A percentile compares a stretch with the other conserved stretches of the same genome.
phyloP scores from a whole-genome alignment of 768 basidiomycete genomes.

The Crepidotus variabilis region DNA sequence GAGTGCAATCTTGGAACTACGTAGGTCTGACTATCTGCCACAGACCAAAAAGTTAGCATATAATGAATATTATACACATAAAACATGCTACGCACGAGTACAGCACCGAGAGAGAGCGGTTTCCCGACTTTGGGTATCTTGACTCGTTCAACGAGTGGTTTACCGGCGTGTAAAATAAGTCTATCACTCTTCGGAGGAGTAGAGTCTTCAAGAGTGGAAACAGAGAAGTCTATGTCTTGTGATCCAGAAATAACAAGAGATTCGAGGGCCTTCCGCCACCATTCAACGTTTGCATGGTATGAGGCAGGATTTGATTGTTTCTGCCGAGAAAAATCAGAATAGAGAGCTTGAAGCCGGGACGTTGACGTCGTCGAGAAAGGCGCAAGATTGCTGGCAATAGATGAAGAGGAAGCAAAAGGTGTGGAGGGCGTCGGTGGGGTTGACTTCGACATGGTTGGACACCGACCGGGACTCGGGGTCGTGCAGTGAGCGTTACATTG shows the following conservation, averaged over 20 bases:
- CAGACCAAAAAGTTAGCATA: conserved; percentile 24
- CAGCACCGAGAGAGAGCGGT: conserved; percentile 66
- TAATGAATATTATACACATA: not conserved
- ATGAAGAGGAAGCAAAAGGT: conserved; percentile 10
- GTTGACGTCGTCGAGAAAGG: conserved; percentile 46
- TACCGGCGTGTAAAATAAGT: conserved; percentile 56
- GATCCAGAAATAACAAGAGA: conserved; percentile 55
- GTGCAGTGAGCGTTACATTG: not conserved
- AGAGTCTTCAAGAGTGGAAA: not conserved
- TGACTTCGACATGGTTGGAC: conserved; percentile 11
- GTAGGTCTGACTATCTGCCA: conserved; percentile 71
- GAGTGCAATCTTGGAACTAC: conserved; percentile 39
- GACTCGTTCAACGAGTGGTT: conserved; percentile 53
- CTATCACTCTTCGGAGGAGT: conserved; percentile 32
- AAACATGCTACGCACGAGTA: conserved; percentile 56
- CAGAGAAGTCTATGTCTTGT: conserved; percentile 25
- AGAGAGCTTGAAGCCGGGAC: conserved; percentile 72
- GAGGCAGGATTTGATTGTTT: conserved; percentile 81
- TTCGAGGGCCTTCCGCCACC: conserved; percentile 80
- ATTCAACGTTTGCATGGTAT: conserved; percentile 75
- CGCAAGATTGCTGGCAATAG: conserved; percentile 28
- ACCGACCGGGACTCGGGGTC: too few species aligned
- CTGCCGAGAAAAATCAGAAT: conserved; percentile 84
- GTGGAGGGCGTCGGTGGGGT: conserved; percentile 8
- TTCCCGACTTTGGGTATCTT: conserved; percentile 70